Conservation (phyloP, 495 filamentous ascomycete genomes). For the Aspergillus homomorphus region DNA sequence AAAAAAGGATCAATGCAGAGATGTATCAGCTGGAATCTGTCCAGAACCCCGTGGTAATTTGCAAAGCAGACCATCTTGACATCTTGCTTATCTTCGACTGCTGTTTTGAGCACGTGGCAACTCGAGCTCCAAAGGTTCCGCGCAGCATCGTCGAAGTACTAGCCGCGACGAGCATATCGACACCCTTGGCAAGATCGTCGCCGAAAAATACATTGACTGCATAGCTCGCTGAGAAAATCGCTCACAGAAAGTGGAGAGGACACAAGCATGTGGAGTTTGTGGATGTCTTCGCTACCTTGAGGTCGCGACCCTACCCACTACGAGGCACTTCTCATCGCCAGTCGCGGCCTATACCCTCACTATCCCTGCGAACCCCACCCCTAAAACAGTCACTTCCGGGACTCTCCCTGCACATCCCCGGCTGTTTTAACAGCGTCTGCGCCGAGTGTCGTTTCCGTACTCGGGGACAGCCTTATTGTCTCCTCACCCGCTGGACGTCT, state of each 20-base stretch:
- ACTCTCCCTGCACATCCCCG: too few species aligned
- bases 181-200: constrained; percentile 7
- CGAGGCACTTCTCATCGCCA: too few species aligned
- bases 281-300: constrained; percentile 7
- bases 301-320: too few species aligned
- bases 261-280: constrained; percentile 14
- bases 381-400: too few species aligned
- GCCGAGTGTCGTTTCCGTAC: too few species aligned
- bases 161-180: constrained; percentile 11
- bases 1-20: neutral
- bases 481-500: too few species aligned
- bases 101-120: constrained; percentile 13
- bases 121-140: constrained; percentile 7
- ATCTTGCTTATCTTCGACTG: constrained; percentile 15
- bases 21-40: neutral
- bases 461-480: too few species aligned
- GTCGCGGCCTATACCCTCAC: too few species aligned
- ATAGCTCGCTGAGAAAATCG: constrained; percentile 17
- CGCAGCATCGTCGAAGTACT: constrained; percentile 16
- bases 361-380: too few species aligned
- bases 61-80: constrained; percentile 10
- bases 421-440: too few species aligned
- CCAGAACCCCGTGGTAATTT: constrained; percentile 5
- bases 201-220: constrained; percentile 18
- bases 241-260: constrained; percentile 12